Evolutionary conservation across 108 stramenopile species (phyloP), one percentile per base, ranked within the genome.

Genomic region (Stephanodiscus triporus): DNA sequence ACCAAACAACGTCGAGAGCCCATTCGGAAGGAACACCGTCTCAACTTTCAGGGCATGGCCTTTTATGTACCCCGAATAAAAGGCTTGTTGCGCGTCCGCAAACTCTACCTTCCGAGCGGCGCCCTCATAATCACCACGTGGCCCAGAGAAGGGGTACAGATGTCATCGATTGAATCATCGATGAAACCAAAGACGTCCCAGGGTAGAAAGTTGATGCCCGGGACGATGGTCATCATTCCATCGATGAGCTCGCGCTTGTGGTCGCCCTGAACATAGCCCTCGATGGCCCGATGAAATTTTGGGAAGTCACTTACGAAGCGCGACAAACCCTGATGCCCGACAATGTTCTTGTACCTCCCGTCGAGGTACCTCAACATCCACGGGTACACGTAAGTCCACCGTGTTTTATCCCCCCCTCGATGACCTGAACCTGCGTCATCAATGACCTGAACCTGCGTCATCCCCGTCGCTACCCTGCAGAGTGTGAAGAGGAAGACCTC

Each of bases 21-120:
- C 65, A 42, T 75, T 75, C 13, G 73, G 73, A 11, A 75, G 27
- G 9, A 38, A 30, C 16, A 66, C 34, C 16, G 65, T 75, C 32
- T 75, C 66, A 45, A 66, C 73, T 32, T 75, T 75, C 0, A 66
- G 0, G 10, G 64, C 65, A 26, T 75, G 73, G 13, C 0, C 42
- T 5, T 75, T 45, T 48, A 56, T 75, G 55, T 67, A 75, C 32
- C 73, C 73, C 11, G 73, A 38, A 32, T 56, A 75, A n/a, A 75
- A n/a, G 45, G 58, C 27, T 23, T 42, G 24, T n/a, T 75, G 73
- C 22, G 45, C n/a, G 13, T n/a, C n/a, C 17, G 14, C 14, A 20
- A 59, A 66, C 6, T 59, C 17, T 23, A 29, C 17, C 50, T 66
- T 75, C 3, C 73, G 34, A 26, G 45, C 34, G 11, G 73, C 65